Conservation (phyloP, 1,284 basidiomycete genomes). For the Pyrrhoderma lamaoense region DNA sequence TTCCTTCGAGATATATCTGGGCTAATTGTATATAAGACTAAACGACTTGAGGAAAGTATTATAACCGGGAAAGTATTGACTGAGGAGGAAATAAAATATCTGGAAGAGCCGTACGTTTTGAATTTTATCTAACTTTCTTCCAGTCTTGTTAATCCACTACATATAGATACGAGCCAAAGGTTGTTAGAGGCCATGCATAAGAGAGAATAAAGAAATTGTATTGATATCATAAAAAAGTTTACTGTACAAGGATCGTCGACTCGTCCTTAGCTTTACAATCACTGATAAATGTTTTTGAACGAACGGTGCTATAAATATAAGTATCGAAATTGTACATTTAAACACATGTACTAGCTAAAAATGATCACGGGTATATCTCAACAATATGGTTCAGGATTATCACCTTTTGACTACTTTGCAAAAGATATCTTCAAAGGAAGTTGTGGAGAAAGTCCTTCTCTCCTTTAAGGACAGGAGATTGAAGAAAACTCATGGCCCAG, state of each 20-base stretch:
- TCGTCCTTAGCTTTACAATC: too few relatives aligned
- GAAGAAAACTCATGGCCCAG: constrained; percentile 12
- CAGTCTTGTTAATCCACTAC: too few relatives aligned
- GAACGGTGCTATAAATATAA: too few relatives aligned
- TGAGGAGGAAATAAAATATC: constrained; percentile 21
- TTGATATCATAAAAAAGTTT: too few relatives aligned
- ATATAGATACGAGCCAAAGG: neutral
- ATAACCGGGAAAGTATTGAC: constrained; percentile 17
- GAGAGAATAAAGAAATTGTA: too few relatives aligned
- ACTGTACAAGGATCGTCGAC: too few relatives aligned
- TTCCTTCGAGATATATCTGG: neutral
- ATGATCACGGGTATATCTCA: too few relatives aligned
- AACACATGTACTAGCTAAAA: too few relatives aligned
- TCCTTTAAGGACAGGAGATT: constrained; percentile 10
- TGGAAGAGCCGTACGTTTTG: constrained; percentile 20
- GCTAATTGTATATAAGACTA: constrained; percentile 4
- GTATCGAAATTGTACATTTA: too few relatives aligned
- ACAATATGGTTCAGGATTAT: too few relatives aligned
- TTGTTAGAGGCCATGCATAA: constrained; percentile 1
- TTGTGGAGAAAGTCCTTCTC: constrained; percentile 2
- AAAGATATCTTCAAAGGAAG: constrained; percentile 13
- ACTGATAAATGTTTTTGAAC: too few relatives aligned
- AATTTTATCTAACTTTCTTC: neutral
- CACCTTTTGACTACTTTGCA: neutral
- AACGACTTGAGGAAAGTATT: constrained; percentile 16